These are phyloP conservation scores for Salix viminalis DNA, from an alignment of 345 rosid genomes.

Conservation along the genomic window DNA sequence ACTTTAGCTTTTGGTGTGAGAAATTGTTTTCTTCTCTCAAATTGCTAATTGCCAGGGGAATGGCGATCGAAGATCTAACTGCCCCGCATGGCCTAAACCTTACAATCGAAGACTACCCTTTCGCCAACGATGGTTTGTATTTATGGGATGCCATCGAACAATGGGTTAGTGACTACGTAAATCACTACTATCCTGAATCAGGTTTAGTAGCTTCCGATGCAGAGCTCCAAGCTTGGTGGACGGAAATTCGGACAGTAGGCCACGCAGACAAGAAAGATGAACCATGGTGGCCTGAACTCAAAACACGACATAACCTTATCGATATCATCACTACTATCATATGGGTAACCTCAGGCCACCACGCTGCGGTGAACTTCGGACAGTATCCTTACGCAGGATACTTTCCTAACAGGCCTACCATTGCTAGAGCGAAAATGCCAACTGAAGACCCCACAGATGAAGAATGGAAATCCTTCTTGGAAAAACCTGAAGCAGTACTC, in stretches of 20 bases:
- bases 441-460: slow-evolving; percentile 32
- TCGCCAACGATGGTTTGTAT: slow-evolving; percentile 50
- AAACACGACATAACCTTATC: slow-evolving; percentile 28
- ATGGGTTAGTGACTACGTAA: slow-evolving; percentile 47
- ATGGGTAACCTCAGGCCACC: slow-evolving; percentile 50
- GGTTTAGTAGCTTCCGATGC: slow-evolving; percentile 24
- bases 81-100: slow-evolving; percentile 51
- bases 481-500: slow-evolving; percentile 34
- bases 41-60: slow-evolving; percentile 30
- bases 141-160: slow-evolving; percentile 41
- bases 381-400: slow-evolving; percentile 46
- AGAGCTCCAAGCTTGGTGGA: slow-evolving; percentile 64
- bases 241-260: slow-evolving; percentile 42
- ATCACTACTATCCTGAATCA: slow-evolving; percentile 41
- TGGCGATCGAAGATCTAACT: slow-evolving; percentile 49
- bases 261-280: slow-evolving; percentile 51
- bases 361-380: slow-evolving; percentile 53
- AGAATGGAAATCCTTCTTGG: slow-evolving; percentile 29
- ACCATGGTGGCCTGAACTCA: slow-evolving; percentile 48
- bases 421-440: slow-evolving; percentile 43
- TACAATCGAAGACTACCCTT: slow-evolving; percentile 54
- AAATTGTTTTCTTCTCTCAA: too few relatives aligned
- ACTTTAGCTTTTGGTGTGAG: background rate
- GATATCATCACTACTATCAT: slow-evolving; percentile 35
- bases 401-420: slow-evolving; percentile 49